Conservation (phyloP, 2,329 filamentous ascomycete species). For the Diaporthe citriasiana region DNA sequence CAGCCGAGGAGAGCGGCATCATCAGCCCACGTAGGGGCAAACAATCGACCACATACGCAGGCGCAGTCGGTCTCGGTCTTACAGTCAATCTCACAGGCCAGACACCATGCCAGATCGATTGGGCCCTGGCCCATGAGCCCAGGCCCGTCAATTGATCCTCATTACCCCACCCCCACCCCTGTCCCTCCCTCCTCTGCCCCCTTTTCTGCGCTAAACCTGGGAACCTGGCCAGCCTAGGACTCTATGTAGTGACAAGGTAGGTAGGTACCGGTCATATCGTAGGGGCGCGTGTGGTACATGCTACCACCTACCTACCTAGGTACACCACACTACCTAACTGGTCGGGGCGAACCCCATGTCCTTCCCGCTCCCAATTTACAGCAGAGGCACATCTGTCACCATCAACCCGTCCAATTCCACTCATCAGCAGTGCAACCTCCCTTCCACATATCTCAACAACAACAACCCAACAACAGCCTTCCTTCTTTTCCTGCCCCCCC, state of each 20-base stretch:
- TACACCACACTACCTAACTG: background rate
- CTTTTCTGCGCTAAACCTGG: conserved; percentile 21
- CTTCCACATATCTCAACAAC: conserved; percentile 27
- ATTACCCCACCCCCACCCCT: conserved; percentile 24
- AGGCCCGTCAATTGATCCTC: conserved; percentile 29
- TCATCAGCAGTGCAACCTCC: conserved; percentile 1
- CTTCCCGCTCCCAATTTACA: conserved; percentile 9
- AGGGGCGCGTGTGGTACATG: background rate
- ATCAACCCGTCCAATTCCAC: background rate
- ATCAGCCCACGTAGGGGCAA: conserved; percentile 2
- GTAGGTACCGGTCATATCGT: background rate
- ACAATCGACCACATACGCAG: background rate
- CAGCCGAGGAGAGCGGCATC: background rate
- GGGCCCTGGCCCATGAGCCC: conserved; percentile 5
- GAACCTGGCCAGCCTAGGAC: background rate
- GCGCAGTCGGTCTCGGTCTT: conserved; percentile 8
- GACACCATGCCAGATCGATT: background rate
- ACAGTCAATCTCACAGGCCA: background rate
- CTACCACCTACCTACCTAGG: background rate
- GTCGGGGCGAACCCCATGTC: conserved; percentile 14
- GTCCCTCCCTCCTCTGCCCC: conserved; percentile 22
- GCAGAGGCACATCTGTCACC: conserved; percentile 28
- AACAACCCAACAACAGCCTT: conserved; percentile 12
- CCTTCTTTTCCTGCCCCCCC: background rate
- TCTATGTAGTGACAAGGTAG: background rate